These are phyloP conservation scores for Xylaria bambusicola DNA, from an alignment of 495 filamentous ascomycete genomes.

Conservation along the genomic window DNA sequence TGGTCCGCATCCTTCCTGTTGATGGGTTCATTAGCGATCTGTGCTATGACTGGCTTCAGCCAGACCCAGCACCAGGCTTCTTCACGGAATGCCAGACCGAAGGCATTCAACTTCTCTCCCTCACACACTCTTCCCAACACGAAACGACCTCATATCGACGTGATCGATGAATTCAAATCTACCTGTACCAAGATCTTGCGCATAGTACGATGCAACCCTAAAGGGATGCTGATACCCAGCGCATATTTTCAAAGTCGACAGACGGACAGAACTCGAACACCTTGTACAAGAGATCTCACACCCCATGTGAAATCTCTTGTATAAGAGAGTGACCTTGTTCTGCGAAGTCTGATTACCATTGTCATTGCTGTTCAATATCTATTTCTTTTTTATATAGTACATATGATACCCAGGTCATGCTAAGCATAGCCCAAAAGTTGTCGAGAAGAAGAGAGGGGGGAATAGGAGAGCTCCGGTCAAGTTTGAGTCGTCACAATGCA, in stretches of 20 bases:
- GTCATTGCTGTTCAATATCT: background rate
- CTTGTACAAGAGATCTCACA: too few species aligned
- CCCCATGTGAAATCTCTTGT: background rate
- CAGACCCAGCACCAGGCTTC: background rate
- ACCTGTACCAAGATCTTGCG: background rate
- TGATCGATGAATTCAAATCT: background rate
- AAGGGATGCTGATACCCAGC: background rate
- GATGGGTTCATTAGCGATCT: background rate
- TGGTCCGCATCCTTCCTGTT: background rate
- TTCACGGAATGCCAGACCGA: background rate
- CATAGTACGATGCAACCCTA: background rate
- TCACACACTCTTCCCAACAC: background rate
- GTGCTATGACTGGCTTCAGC: background rate
- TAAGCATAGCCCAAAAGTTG: background rate
- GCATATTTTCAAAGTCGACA: background rate
- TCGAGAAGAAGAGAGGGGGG: background rate
- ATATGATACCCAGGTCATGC: slow-evolving; percentile 6
- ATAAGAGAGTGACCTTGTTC: background rate
- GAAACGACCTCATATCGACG: background rate
- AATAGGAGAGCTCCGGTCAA: background rate
- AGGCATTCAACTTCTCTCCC: background rate
- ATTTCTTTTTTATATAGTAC: background rate
- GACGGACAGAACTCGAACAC: background rate
- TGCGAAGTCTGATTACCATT: too few species aligned
- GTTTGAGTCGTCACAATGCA: background rate